Evolutionary conservation across 768 basidiomycete species (phyloP).

Genomic region (Lentinula lateritia): DNA sequence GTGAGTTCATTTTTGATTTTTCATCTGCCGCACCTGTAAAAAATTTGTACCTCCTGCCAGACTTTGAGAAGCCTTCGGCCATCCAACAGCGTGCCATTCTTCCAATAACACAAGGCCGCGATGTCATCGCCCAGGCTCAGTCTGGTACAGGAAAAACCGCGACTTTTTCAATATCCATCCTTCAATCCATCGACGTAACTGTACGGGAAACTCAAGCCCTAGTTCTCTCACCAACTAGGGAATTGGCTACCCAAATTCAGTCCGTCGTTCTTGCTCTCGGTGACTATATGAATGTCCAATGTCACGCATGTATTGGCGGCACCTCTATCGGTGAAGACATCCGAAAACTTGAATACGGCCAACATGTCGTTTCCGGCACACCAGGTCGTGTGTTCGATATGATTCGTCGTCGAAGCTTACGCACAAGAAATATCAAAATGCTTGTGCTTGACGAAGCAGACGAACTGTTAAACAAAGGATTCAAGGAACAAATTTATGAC

Average conservation of each 20-base stretch:
- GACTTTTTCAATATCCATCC: slow-evolving; percentile 95
- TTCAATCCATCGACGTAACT: slow-evolving; percentile 95
- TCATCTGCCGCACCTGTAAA: neutral
- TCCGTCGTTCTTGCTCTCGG: slow-evolving; percentile 94
- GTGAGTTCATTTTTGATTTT: slow-evolving; percentile 37
- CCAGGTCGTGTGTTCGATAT: slow-evolving; percentile 99
- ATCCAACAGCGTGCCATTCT: slow-evolving; percentile 98
- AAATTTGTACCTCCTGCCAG: slow-evolving; percentile 21
- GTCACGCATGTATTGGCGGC: slow-evolving; percentile 97
- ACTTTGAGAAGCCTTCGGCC: slow-evolving; percentile 97
- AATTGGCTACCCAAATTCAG: slow-evolving; percentile 98
- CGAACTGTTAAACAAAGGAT: slow-evolving; percentile 94
- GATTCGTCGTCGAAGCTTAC: slow-evolving; percentile 90
- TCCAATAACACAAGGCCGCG: slow-evolving; percentile 91
- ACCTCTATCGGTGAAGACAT: slow-evolving; percentile 98
- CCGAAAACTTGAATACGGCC: slow-evolving; percentile 93
- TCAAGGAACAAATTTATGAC: slow-evolving; percentile 99
- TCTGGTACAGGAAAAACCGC: slow-evolving; percentile 99
- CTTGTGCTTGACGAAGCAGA: slow-evolving; percentile 93
- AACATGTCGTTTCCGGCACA: slow-evolving; percentile 95
- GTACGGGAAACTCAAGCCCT: slow-evolving; percentile 95
- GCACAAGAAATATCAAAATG: slow-evolving; percentile 98
- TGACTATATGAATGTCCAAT: slow-evolving; percentile 99
- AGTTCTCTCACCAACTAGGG: slow-evolving; percentile 95
- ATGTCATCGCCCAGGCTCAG: slow-evolving; percentile 99